phyloP scores from a whole-genome alignment of 352 stramenopile genomes.

The Phytophthora megakarya region DNA sequence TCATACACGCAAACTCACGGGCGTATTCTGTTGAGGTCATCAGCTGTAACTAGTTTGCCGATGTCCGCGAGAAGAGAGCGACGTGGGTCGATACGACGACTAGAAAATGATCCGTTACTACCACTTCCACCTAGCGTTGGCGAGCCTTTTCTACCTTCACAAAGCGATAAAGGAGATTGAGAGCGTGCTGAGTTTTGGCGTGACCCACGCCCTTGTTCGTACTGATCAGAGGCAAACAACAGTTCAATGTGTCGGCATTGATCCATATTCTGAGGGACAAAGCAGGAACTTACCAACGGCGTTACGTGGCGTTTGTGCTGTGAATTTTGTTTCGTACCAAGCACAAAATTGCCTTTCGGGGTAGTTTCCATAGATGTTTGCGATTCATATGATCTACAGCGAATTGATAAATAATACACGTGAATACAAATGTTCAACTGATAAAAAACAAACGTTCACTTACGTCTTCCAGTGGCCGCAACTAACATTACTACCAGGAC shows the following conservation, averaged over 20 bases:
- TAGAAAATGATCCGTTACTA: slow-evolving; percentile 42
- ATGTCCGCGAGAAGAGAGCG: slow-evolving; percentile 79
- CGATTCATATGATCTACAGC: slow-evolving; percentile 59
- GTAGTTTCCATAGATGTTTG: slow-evolving; percentile 63
- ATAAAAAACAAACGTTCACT: slow-evolving; percentile 5
- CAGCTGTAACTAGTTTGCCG: slow-evolving; percentile 67
- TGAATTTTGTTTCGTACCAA: slow-evolving; percentile 56
- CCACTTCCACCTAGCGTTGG: slow-evolving; percentile 23
- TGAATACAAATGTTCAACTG: background rate
- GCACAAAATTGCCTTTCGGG: slow-evolving; percentile 46
- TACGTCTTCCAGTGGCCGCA: slow-evolving; percentile 78
- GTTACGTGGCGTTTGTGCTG: slow-evolving; percentile 70
- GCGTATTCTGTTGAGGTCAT: slow-evolving; percentile 49
- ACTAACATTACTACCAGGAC: slow-evolving; percentile 46
- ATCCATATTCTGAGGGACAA: background rate
- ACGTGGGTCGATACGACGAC: slow-evolving; percentile 52
- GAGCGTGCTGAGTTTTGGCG: slow-evolving; percentile 14
- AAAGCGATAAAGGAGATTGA: slow-evolving; percentile 22
- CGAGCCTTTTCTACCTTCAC: slow-evolving; percentile 19
- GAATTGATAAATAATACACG: background rate
- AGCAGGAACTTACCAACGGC: slow-evolving; percentile 45
- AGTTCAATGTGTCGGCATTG: background rate
- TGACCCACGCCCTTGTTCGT: slow-evolving; percentile 29
- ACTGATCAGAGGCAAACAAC: slow-evolving; percentile 20
- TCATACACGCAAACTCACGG: slow-evolving; percentile 30